Base-by-base conservation (phyloP, 257 asterid genomes). In the Solanum arcanum region DNA sequence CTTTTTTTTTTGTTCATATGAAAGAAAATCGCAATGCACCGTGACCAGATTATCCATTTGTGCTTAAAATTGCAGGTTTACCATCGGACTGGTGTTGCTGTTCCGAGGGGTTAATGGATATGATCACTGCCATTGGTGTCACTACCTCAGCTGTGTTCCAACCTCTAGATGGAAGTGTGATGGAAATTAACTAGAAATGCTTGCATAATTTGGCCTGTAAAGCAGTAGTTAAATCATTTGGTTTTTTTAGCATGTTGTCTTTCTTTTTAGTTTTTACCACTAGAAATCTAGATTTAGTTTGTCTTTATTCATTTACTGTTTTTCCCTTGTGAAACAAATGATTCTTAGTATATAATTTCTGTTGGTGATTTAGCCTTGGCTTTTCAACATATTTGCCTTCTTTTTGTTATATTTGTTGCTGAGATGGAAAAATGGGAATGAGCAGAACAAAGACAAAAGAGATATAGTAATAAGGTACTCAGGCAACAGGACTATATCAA, bases 111-210 rank as follows among this genome's bases (percentile, higher is more conserved):
- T 86, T 69, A 92, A 93, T 37, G 98, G 95, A 62, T 91, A 94
- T 35, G 86, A 93, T 20, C 95, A 73, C 16, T 96, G 99, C 94
- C 94, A 92, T 13, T 95, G 99, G 99, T 96, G 99, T 85, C 94
- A 91, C 41, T 95, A 95, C 83, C 33, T 91, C 86, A 94, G 92
- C 83, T 95, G 98, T 77, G 96, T 96, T 44, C 98, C 98, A 4
- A 94, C 95, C 14, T 93, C 98, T 23, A 91, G 68, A 87, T 96
- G 98, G 98, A 93, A 91, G 87, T 96, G 99, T 86, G 90, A 89
- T 33, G 92, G 84, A 81, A 29, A 72, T 20, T 72, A 35, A 81
- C 68, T 81, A 81, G 70, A 81, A 20, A 81, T 29, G 46, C 20
- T 81, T 20, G 44, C 42, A 80, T 16, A 49, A 2, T 81, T 49